These are phyloP conservation scores for Dothideomycetidae sp. DNA, from an alignment of 2,329 filamentous ascomycete genomes.

Conservation along the genomic window DNA sequence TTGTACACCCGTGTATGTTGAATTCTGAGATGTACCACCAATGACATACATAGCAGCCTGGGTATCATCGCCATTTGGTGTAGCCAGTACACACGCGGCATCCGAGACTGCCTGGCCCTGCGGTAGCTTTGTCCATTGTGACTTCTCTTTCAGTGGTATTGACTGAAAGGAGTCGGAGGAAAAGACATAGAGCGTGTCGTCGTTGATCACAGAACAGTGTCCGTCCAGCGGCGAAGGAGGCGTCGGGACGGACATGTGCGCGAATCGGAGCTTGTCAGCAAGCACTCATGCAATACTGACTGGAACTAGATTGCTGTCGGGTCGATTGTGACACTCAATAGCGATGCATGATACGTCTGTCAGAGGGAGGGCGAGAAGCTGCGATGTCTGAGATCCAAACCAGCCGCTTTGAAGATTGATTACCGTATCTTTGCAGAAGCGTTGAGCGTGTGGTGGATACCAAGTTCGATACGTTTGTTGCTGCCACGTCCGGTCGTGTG, in stretches of 20 bases:
- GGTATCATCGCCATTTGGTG: constrained; percentile 40
- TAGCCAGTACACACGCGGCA: constrained; percentile 61
- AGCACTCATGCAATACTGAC: constrained; percentile 6
- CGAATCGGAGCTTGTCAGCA: constrained; percentile 3
- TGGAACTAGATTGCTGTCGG: not conserved
- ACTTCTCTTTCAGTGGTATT: constrained; percentile 52
- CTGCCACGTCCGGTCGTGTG: too few relatives aligned
- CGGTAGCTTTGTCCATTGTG: constrained; percentile 53
- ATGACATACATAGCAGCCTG: constrained; percentile 62
- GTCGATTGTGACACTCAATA: not conserved
- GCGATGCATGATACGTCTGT: not conserved
- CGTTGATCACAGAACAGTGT: constrained; percentile 67
- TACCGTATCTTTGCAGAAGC: too few relatives aligned
- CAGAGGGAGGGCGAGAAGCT: too few relatives aligned
- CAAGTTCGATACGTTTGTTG: too few relatives aligned
- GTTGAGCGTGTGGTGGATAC: too few relatives aligned
- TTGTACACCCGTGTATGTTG: constrained; percentile 62
- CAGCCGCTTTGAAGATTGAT: too few relatives aligned
- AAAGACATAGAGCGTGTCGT: constrained; percentile 75
- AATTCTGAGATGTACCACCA: constrained; percentile 49
- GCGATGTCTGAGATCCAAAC: too few relatives aligned
- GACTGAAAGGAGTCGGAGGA: constrained; percentile 62
- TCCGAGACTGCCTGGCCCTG: constrained; percentile 58
- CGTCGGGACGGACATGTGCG: constrained; percentile 54
- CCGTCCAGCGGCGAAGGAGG: constrained; percentile 56